Conservation (phyloP, 2,329 filamentous ascomycete genomes). For the Hymenoscyphus repandus region DNA sequence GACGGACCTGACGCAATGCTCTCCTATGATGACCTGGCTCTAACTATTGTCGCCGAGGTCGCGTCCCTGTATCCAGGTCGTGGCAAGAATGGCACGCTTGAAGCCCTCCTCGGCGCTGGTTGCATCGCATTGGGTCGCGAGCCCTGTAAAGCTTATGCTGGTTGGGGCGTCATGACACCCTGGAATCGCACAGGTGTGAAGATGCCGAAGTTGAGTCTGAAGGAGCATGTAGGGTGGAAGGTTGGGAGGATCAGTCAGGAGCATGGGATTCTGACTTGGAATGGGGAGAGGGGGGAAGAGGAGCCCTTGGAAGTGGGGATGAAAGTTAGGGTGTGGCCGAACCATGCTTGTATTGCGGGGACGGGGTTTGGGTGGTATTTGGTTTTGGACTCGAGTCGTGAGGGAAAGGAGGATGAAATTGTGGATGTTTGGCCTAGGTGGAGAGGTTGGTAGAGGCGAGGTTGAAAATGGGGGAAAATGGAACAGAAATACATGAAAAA, state of each 20-base stretch:
- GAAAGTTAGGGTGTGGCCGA: conserved; percentile 68
- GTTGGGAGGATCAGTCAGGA: conserved; percentile 72
- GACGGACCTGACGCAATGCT: conserved; percentile 20
- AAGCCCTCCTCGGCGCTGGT: conserved; percentile 66
- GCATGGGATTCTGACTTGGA: conserved; percentile 67
- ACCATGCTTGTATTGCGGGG: conserved; percentile 74
- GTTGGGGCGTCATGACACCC: conserved; percentile 64
- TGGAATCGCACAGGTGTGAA: conserved; percentile 41
- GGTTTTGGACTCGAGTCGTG: conserved; percentile 59
- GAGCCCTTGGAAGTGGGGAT: conserved; percentile 55
- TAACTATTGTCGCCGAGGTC: conserved; percentile 68
- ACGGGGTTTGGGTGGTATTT: conserved; percentile 69
- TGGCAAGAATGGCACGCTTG: conserved; percentile 42
- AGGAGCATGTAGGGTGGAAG: conserved; percentile 52
- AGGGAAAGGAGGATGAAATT: conserved; percentile 51
- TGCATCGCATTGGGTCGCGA: conserved; percentile 67
- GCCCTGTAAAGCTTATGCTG: conserved; percentile 64
- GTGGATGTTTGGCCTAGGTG: conserved; percentile 73
- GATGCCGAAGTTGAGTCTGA: conserved; percentile 34
- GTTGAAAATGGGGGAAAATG: neutral
- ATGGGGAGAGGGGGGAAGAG: conserved; percentile 38
- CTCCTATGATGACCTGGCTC: conserved; percentile 48
- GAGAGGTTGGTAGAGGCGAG: conserved; percentile 55
- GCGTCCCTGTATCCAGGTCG: conserved; percentile 61
- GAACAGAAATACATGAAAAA: neutral